These are phyloP conservation scores for Phyllosticta capitalensis DNA, from an alignment of 2,329 filamentous ascomycete genomes.

Conservation along the genomic window DNA sequence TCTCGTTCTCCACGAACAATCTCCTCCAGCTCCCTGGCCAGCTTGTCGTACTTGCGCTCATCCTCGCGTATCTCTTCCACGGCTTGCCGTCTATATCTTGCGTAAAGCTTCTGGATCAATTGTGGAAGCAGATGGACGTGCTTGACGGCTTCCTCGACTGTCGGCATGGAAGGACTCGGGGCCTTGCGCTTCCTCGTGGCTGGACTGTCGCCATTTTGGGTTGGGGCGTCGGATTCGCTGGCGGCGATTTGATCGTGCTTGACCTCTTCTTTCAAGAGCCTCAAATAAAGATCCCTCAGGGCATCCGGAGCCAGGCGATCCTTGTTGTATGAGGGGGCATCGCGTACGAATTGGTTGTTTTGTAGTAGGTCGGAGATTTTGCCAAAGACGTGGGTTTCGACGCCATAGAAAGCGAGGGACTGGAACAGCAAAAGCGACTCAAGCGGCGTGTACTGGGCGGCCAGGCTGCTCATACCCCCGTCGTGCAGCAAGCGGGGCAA, in stretches of 20 bases:
- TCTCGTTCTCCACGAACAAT: constrained; percentile 54
- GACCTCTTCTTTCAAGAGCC: constrained; percentile 65
- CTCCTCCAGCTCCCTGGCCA: constrained; percentile 59
- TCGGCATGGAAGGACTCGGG: constrained; percentile 52
- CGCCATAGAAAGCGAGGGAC: constrained; percentile 59
- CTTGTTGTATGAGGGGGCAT: constrained; percentile 62
- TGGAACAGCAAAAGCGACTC: constrained; percentile 82
- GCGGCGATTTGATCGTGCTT: constrained; percentile 39
- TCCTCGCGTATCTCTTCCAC: constrained; percentile 64
- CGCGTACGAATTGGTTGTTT: constrained; percentile 62
- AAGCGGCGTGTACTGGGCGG: constrained; percentile 67
- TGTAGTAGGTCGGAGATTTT: constrained; percentile 66
- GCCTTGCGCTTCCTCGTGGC: constrained; percentile 65
- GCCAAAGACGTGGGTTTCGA: constrained; percentile 56
- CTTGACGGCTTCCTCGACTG: constrained; percentile 55
- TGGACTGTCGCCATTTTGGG: constrained; percentile 21
- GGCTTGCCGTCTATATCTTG: constrained; percentile 59
- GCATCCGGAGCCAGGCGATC: constrained; percentile 66
- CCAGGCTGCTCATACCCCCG: constrained; percentile 47
- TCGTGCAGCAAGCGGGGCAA: constrained; percentile 8
- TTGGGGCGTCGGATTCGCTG: constrained; percentile 33
- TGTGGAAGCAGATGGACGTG: constrained; percentile 59
- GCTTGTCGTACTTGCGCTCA: constrained; percentile 54
- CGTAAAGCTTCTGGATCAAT: constrained; percentile 65
- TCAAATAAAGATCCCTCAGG: constrained; percentile 68